Evolutionary conservation across 1,284 basidiomycete species (phyloP).

Genomic region (Apiotrichum gamsii): DNA sequence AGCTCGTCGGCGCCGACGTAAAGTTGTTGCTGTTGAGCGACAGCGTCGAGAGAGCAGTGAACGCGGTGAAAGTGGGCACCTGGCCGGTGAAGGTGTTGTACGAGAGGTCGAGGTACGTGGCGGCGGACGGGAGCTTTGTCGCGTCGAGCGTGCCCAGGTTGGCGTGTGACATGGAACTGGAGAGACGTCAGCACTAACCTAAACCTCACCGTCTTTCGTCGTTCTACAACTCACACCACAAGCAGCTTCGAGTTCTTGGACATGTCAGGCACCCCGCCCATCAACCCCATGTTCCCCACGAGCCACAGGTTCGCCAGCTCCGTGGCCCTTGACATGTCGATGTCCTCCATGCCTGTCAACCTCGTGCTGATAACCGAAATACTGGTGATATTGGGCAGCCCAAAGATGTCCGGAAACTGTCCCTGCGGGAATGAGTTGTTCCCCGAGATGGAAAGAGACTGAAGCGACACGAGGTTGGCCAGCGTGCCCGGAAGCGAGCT

Average conservation of each 20-base stretch:
- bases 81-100: slow-evolving; percentile 35
- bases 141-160: not conserved
- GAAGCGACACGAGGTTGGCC: slow-evolving; percentile 32
- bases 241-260: slow-evolving; percentile 13
- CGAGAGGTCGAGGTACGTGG: slow-evolving; percentile 28
- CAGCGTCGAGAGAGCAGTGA: slow-evolving; percentile 31
- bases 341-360: not conserved
- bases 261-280: slow-evolving; percentile 2
- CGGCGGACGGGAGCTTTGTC: not conserved
- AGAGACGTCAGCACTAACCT: not conserved
- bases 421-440: too few species aligned
- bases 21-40: slow-evolving; percentile 10
- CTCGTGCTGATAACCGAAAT: too few species aligned
- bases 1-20: not conserved
- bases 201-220: too few species aligned
- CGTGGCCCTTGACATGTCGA: slow-evolving; percentile 1
- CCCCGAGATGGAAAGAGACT: slow-evolving; percentile 23
- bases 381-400: too few species aligned
- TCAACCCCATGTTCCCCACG: slow-evolving; percentile 2
- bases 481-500: slow-evolving; percentile 25
- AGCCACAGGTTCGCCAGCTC: not conserved
- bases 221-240: slow-evolving; percentile 38
- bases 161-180: not conserved
- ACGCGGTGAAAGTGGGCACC: slow-evolving; percentile 25
- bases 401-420: too few species aligned